Base-by-base conservation (phyloP, 1,284 basidiomycete species). In the Sanghuangporus baumii region DNA sequence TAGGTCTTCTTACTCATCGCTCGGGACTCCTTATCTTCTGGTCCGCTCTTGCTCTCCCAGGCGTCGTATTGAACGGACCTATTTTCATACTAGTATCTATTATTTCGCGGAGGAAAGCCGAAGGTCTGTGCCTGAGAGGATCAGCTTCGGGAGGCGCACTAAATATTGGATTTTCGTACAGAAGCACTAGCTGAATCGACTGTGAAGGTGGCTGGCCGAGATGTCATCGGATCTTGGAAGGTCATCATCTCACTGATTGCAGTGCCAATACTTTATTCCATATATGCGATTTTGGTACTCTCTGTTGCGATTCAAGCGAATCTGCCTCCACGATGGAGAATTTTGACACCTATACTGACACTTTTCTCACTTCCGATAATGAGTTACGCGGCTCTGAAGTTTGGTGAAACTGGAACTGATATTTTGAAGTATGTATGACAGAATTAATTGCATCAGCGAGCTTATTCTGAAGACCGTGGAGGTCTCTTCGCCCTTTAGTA, bases 211-310 rank as follows among this genome's bases (percentile, higher is more conserved):
- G 92, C 92, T 38, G 97, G 89, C 31, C 86, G 93, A 56, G 97
- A 99, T 72, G 97, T 99, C 12, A 79, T 99, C 16, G 97, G 95
- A 0, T 95, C 96, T 2, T 99, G 97, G 97, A 99, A 99, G 74
- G 88, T 99, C 37, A 83, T 99, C 55, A 95, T 99, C 60, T 96
- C 94, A 8, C 80, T 99, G 56, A 96, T 90, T 23, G 80, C 94
- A 41, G 89, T 93, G 5, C 96, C 97, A 5, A 77, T 97, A 6
- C 78, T 99, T 41, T 99, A 98, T 77, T 75, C 83, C 5, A 75
- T 90, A 67, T 98, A 97, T 75, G 92, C 93, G 38, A 75, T 90
- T 69, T 71, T 96, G 43, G 93, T 94, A 9, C 91, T 91, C 18
- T 71, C 88, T 36, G 75, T 95, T 59, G 91, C 89, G 1, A 83